Conservation (phyloP, 2,329 filamentous ascomycete genomes). For the Claviceps sp. region DNA sequence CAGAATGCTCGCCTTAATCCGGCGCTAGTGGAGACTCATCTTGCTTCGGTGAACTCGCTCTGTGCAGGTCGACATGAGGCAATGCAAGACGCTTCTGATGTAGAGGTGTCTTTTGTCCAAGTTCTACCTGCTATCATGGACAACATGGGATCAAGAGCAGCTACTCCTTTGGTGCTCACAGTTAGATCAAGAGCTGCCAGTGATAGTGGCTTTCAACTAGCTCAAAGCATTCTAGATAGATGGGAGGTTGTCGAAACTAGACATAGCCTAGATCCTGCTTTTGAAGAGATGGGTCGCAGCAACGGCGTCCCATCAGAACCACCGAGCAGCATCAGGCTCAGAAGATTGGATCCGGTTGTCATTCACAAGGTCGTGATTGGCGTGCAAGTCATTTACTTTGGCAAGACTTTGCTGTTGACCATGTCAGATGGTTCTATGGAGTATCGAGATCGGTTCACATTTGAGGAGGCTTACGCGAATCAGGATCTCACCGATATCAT, state of each 20-base stretch:
- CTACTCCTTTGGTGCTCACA: conserved; percentile 52
- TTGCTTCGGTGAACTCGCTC: conserved; percentile 45
- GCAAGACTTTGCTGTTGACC: conserved; percentile 56
- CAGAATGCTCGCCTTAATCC: conserved; percentile 35
- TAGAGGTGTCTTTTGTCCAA: conserved; percentile 60
- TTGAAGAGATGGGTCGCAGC: conserved; percentile 61
- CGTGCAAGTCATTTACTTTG: conserved; percentile 54
- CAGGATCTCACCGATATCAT: conserved; percentile 51
- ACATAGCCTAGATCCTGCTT: conserved; percentile 58
- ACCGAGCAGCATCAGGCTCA: conserved; percentile 30
- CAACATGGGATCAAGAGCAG: conserved; percentile 38
- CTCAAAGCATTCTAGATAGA: conserved; percentile 62
- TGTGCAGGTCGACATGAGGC: conserved; percentile 31
- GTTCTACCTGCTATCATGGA: conserved; percentile 56
- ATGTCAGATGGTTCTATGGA: conserved; percentile 73
- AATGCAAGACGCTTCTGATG: conserved; percentile 35
- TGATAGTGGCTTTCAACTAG: conserved; percentile 44
- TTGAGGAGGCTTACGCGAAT: conserved; percentile 54
- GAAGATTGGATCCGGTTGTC: conserved; percentile 53
- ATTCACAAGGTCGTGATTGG: conserved; percentile 59
- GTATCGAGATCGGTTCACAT: conserved; percentile 62
- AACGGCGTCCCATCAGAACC: conserved; percentile 31
- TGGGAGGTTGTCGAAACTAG: conserved; percentile 66
- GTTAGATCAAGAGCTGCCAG: conserved; percentile 51
- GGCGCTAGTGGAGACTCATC: conserved; percentile 38